These are phyloP conservation scores for Fusarium torulosum DNA, from an alignment of 2,329 filamentous ascomycete genomes.

Conservation along the genomic window DNA sequence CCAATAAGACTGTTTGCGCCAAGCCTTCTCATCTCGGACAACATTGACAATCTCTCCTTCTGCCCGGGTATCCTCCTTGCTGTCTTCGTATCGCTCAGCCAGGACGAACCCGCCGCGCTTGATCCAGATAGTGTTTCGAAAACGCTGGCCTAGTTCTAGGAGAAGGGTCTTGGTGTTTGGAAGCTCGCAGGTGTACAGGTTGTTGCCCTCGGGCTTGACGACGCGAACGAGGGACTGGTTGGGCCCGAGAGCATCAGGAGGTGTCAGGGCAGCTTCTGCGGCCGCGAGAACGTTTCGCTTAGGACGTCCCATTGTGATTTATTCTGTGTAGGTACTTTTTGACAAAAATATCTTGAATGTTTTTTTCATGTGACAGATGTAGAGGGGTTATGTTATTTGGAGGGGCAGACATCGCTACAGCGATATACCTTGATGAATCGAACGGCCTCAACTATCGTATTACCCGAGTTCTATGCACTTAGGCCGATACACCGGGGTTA, in stretches of 20 bases:
- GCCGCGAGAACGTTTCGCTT: conserved; percentile 84
- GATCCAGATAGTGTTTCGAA: conserved; percentile 94
- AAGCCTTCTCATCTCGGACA: conserved; percentile 89
- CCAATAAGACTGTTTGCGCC: conserved; percentile 93
- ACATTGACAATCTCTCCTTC: conserved; percentile 93
- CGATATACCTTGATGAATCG: conserved; percentile 26
- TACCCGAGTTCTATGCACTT: conserved; percentile 1
- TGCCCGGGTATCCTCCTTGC: conserved; percentile 81
- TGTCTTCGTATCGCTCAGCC: conserved; percentile 74
- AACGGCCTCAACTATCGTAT: conserved; percentile 12
- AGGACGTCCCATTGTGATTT: conserved; percentile 52
- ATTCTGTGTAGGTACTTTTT: background rate
- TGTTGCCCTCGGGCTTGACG: conserved; percentile 87
- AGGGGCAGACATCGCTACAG: conserved; percentile 38
- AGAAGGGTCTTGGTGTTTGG: conserved; percentile 75
- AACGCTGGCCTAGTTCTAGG: conserved; percentile 85
- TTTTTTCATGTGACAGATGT: conserved; percentile 26
- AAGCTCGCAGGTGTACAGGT: conserved; percentile 83
- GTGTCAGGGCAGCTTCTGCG: conserved; percentile 75
- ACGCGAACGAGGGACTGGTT: conserved; percentile 81
- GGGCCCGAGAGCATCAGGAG: conserved; percentile 68
- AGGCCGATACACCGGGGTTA: conserved; percentile 17
- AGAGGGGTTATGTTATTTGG: conserved; percentile 35
- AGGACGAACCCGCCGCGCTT: conserved; percentile 89
- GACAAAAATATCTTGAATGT: conserved; percentile 4